Evolutionary conservation across 179 eudicot genomes (phyloP), one percentile per base, ranked within the genome.

Genomic region (Sideroxylon spinosum): DNA sequence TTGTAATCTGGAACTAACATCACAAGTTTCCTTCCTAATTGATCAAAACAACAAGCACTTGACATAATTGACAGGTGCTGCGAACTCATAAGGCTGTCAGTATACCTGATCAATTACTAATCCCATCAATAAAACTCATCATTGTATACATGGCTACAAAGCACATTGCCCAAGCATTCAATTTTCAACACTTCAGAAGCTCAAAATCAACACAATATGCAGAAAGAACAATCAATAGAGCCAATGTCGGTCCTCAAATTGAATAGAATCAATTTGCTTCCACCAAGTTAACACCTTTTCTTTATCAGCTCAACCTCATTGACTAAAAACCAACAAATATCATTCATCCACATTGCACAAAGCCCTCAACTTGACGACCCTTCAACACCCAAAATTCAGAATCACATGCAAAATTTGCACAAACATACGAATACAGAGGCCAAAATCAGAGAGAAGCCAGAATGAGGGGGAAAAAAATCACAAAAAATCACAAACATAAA

Each of bases 121-220:
- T 26, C 73, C 23, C 61, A 29, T 32, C 60, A 11, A 56, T 37
- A 44, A n/a, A 20, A 53, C 13, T 77, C 66, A 56, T 68, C 25
- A 44, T 7, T 16, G 2, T 14, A n/a, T 9, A 52, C 29, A 53
- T 67, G 73, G 29, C 49, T 29, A 50, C 48, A 20, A 29, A 32
- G 67, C 74, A 77, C 74, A 77, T 68, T 68, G 17, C n/a, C 12
- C 20, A 56, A 50, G 55, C 6, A 29, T 56, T 28, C 57, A 57
- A 56, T 44, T 20, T 17, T 53, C 13, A 53, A 55, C 32, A 37
- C 74, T 37, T 68, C 52, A 10, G 56, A 77, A 19, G 20, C 72
- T n/a, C 73, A 76, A 76, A 64, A 64, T 64, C 48, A 65, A 76
- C n/a, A 75, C 32, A 64, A 12, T 53, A 68, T 68, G 74, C 74